Base-by-base conservation (phyloP, 1,139 yeast species). In the Suhomyces anneliseae region DNA sequence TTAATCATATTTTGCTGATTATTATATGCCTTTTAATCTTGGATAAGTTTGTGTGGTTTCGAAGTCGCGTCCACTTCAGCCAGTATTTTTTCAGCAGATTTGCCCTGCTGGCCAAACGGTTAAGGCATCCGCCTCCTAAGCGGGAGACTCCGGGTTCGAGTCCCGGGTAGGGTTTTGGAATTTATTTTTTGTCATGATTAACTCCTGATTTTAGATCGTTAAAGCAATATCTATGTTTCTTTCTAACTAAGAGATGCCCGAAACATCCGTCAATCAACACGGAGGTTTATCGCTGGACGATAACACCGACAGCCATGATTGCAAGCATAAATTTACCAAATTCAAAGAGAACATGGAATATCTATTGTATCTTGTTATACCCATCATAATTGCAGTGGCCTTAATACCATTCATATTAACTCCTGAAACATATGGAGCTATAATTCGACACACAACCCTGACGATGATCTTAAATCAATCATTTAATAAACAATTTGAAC, bases 91-190 rank as follows among this genome's bases (percentile, higher is more conserved):
- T 9, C 10, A 3, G 48, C 51, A 50, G 46, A 44, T 33, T 40
- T 37, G 87, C 86, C 83, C 86, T 82, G 82, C 84, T 85, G 90
- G 92, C 92, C 89, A 83, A 85, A 85, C 85, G 90, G 92, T 74
- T 84, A 85, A 85, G 89, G 92, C 92, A 83, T 84, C 89, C 87
- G 90, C 89, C 92, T 85, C 92, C 90, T 85, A 85, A 85, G 90
- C 87, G 87, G 90, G 80, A 85, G 92, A 85, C 85, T 85, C 90
- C 89, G 92, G 90, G 92, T 85, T 85, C 92, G 90, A 85, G 90
- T 85, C 92, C 90, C 92, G 89, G 85, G 87, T 82, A 85, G 88
- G 83, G 85, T 81, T 84, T 50, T 43, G 9, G 31, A 26, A 29
- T 31, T 19, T 7, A 14, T 31, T 6, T 24, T 47, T 43, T 39